Base-by-base conservation (phyloP, 805 yeast genomes). In the Sporopachydermia lactativora region DNA sequence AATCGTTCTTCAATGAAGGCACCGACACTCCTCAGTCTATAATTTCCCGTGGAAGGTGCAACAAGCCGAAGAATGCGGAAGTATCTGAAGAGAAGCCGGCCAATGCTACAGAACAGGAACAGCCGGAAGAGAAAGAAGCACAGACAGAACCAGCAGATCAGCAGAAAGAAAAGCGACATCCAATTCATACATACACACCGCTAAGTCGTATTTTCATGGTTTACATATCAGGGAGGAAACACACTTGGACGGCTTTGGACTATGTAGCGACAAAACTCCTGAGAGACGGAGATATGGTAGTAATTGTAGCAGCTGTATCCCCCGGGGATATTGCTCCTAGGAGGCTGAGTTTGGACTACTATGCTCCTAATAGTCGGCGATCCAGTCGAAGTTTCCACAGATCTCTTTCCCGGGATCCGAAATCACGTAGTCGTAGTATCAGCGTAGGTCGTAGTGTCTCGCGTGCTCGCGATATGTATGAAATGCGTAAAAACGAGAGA, bases 161-260 rank as follows among this genome's bases (percentile, higher is more conserved):
- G n/a, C 8, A 24, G n/a, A n/a, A 8, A 8, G n/a, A 8, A n/a
- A n/a, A 24, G n/a, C n/a, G 13, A 8, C 31, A 24, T 24, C 8
- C 8, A 8, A 24, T 24, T n/a, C 8, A 24, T 8, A 24, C 31
- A 24, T 24, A 24, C n/a, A 8, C 31, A n/a, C 31, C 31, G 8
- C n/a, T 24, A n/a, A 8, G 13, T 24, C 31, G 31, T 8, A 24
- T 24, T 24, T 24, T 24, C 31, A 24, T 24, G 31, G 31, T 24
- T 18, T 80, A 80, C 52, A 62, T 82, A 19, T 66, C 77, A 47
- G 94, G 85, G 2, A 61, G 89, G 44, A 66, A 62, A 42, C 89
- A 81, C 59, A 78, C 92, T 0, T 82, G 94, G 94, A 84, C 80
- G 6, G 76, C 85, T 1, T 56, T 82, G 18, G 94, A 82, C 54